Evolutionary conservation across 139 green algal species (phyloP).

Genomic region (Diplosphaera chodatii): DNA sequence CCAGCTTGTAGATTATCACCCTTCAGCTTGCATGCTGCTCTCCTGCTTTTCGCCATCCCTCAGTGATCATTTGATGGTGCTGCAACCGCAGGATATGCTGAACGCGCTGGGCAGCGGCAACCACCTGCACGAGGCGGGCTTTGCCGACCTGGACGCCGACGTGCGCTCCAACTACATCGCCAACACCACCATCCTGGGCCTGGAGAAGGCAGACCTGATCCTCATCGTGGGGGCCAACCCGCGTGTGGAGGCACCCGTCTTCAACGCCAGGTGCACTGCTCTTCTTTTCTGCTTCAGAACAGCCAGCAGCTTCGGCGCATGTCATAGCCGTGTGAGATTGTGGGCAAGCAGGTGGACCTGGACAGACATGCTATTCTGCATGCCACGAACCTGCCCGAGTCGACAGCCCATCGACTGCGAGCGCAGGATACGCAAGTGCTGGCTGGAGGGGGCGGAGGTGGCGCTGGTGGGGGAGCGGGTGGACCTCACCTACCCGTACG

Average conservation of each 20-base stretch:
- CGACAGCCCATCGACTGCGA: no score
- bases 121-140: slow-evolving; percentile 38
- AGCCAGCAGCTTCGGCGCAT: no score
- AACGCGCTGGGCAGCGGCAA: slow-evolving; percentile 71
- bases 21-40: no score
- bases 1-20: no score
- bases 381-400: no score
- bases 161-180: slow-evolving; percentile 83
- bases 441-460: slow-evolving; percentile 41
- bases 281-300: no score
- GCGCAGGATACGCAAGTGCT: no score
- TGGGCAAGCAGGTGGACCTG: no score
- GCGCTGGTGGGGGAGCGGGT: slow-evolving; percentile 58
- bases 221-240: slow-evolving; percentile 92
- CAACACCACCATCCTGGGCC: slow-evolving; percentile 70
- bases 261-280: slow-evolving; percentile 80
- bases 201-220: slow-evolving; percentile 29
- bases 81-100: slow-evolving; percentile 40
- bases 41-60: no score
- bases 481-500: slow-evolving; percentile 86
- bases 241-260: slow-evolving; percentile 85
- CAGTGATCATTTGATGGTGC: no score
- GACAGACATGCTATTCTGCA: no score
- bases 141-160: slow-evolving; percentile 69
- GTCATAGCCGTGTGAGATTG: no score